Evolutionary conservation across 1,284 basidiomycete genomes (phyloP).

Genomic region (Meripilus lineatus): DNA sequence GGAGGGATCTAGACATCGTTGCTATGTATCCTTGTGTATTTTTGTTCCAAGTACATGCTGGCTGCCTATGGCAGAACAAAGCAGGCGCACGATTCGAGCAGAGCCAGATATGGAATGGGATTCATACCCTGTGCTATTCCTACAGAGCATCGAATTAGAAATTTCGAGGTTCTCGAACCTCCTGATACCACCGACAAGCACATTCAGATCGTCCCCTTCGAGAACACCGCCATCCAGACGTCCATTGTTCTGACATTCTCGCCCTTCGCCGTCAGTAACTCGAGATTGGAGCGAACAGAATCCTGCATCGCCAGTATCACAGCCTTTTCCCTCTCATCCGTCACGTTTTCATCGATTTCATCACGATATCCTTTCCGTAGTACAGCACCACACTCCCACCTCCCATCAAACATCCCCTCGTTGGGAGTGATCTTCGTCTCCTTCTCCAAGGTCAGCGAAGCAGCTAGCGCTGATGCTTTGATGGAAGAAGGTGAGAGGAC

Average conservation of each 20-base stretch:
- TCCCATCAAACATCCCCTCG: conserved; percentile 29
- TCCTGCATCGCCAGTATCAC: conserved; percentile 27
- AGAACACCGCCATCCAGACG: conserved; percentile 22
- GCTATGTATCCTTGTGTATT: too few relatives aligned
- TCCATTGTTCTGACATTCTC: conserved; percentile 29
- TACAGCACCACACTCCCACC: conserved; percentile 31
- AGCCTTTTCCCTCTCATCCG: conserved; percentile 24
- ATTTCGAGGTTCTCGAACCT: too few relatives aligned
- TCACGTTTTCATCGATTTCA: conserved; percentile 15
- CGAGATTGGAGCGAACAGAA: conserved; percentile 16
- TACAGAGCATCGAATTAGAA: too few relatives aligned
- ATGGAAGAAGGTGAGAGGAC: conserved; percentile 32
- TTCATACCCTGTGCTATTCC: too few relatives aligned
- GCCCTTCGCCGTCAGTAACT: conserved; percentile 13
- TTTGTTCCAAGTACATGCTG: too few relatives aligned
- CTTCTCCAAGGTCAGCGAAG: conserved; percentile 23
- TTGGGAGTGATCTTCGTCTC: conserved; percentile 25
- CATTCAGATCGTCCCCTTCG: neutral
- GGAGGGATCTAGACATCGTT: too few relatives aligned
- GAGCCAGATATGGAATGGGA: too few relatives aligned
- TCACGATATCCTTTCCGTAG: conserved; percentile 15
- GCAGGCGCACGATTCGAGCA: too few relatives aligned
- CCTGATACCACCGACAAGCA: too few relatives aligned
- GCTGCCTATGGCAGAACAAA: too few relatives aligned
- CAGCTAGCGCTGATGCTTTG: conserved; percentile 23